phyloP scores from a whole-genome alignment of 73 alveolate genomes.

The Paramecium octaurelia region DNA sequence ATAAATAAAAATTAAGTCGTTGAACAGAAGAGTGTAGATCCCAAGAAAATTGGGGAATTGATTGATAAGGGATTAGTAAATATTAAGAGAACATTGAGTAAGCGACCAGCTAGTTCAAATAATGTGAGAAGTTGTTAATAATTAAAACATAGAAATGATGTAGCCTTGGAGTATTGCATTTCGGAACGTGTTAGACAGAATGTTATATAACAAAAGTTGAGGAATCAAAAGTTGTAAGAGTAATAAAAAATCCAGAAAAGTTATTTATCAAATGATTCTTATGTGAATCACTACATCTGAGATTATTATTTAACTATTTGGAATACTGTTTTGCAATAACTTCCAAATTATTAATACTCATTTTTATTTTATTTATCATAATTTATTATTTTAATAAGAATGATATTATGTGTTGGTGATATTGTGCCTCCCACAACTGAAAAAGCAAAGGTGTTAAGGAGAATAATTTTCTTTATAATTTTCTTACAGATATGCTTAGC shows the following conservation, averaged over 20 bases:
- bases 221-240: neutral
- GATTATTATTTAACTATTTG: neutral
- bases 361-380: neutral
- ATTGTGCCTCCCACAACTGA: conserved; percentile 37
- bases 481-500: neutral
- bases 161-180: neutral
- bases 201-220: neutral
- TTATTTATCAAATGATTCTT: neutral
- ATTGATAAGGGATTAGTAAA: neutral
- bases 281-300: neutral
- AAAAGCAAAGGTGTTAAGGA: conserved; percentile 35
- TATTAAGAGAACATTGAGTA: neutral
- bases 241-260: neutral
- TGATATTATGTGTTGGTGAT: conserved; percentile 37
- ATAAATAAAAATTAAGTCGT: neutral
- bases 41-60: neutral
- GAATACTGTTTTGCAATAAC: neutral
- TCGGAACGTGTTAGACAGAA: neutral
- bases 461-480: neutral
- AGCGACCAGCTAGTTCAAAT: neutral
- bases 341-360: neutral
- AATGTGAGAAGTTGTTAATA: neutral
- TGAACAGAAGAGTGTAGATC: neutral
- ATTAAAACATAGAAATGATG: neutral
- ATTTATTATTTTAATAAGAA: neutral